Conservation (phyloP, 495 filamentous ascomycete genomes). For the Rusavskia elegans region DNA sequence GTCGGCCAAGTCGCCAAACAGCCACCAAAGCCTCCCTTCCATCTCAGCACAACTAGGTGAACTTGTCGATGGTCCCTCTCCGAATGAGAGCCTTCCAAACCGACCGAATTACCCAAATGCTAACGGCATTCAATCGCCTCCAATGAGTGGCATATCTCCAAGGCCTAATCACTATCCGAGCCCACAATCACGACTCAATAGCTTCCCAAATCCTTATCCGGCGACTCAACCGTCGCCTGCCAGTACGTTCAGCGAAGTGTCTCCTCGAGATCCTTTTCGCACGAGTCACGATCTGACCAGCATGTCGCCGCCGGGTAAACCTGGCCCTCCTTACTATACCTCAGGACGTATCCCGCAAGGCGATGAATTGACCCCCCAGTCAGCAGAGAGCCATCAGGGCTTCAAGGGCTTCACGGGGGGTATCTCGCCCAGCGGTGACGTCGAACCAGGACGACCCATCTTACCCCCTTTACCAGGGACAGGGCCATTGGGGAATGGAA, state of each 20-base stretch:
- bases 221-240: conserved; percentile 15
- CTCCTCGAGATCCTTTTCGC: conserved; percentile 6
- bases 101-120: conserved; percentile 14
- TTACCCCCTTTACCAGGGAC: conserved; percentile 10
- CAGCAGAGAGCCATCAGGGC: conserved; percentile 10
- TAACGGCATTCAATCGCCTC: conserved; percentile 19
- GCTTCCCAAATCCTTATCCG: conserved; percentile 7
- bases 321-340: background rate
- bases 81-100: conserved; percentile 9
- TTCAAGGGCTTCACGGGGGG: conserved; percentile 18
- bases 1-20: conserved; percentile 24
- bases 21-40: conserved; percentile 26
- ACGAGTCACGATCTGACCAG: conserved; percentile 4
- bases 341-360: conserved; percentile 8
- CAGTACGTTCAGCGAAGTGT: conserved; percentile 10
- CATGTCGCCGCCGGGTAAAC: conserved; percentile 13
- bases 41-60: conserved; percentile 26
- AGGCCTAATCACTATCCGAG: conserved; percentile 9
- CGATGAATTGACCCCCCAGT: conserved; percentile 13
- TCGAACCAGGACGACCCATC: conserved; percentile 21
- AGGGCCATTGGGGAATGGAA: conserved; percentile 4
- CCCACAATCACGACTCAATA: conserved; percentile 10
- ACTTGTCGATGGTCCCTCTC: conserved; percentile 12
- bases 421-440: conserved; percentile 24
- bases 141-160: conserved; percentile 17